phyloP scores from a whole-genome alignment of 2,329 filamentous ascomycete genomes.

The Aspergillus fischeri region DNA sequence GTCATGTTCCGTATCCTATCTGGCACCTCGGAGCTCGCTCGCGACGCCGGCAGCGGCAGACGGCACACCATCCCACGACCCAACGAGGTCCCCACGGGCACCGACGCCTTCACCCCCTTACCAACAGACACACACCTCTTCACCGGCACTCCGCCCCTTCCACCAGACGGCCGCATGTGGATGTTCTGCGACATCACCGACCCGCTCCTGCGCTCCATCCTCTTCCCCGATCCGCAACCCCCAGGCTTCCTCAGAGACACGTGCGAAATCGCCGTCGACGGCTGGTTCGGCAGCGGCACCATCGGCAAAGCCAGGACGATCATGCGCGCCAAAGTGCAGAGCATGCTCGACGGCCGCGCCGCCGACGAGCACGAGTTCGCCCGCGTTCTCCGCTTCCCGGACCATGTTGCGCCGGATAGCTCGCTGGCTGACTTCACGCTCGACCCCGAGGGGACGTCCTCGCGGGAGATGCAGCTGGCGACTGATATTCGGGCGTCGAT shows the following conservation, averaged over 20 bases:
- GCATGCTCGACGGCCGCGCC: slow-evolving; percentile 48
- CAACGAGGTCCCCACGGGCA: slow-evolving; percentile 7
- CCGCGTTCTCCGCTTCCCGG: slow-evolving; percentile 37
- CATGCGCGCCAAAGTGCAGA: slow-evolving; percentile 80
- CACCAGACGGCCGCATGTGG: slow-evolving; percentile 83
- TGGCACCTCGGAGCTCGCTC: slow-evolving; percentile 28
- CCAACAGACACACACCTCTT: slow-evolving; percentile 61
- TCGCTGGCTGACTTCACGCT: slow-evolving; percentile 22
- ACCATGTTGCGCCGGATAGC: slow-evolving; percentile 24
- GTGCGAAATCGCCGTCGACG: slow-evolving; percentile 62
- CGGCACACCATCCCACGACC: slow-evolving; percentile 25
- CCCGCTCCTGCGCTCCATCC: slow-evolving; percentile 63
- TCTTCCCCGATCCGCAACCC: slow-evolving; percentile 49
- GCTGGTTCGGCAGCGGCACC: slow-evolving; percentile 80
- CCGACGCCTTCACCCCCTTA: slow-evolving; percentile 6
- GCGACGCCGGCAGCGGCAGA: slow-evolving; percentile 26
- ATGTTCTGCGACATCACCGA: slow-evolving; percentile 91
- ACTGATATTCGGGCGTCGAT: slow-evolving; percentile 35
- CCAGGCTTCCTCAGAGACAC: slow-evolving; percentile 52
- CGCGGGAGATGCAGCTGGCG: slow-evolving; percentile 27
- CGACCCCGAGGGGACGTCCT: slow-evolving; percentile 16
- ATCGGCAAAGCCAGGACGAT: slow-evolving; percentile 80
- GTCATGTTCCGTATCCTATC: slow-evolving; percentile 72
- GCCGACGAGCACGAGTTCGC: slow-evolving; percentile 34
- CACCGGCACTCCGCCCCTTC: slow-evolving; percentile 66